Evolutionary conservation across 495 filamentous ascomycete species (phyloP), one percentile per base, ranked within the genome.

Genomic region (Eremomyces bilateralis): DNA sequence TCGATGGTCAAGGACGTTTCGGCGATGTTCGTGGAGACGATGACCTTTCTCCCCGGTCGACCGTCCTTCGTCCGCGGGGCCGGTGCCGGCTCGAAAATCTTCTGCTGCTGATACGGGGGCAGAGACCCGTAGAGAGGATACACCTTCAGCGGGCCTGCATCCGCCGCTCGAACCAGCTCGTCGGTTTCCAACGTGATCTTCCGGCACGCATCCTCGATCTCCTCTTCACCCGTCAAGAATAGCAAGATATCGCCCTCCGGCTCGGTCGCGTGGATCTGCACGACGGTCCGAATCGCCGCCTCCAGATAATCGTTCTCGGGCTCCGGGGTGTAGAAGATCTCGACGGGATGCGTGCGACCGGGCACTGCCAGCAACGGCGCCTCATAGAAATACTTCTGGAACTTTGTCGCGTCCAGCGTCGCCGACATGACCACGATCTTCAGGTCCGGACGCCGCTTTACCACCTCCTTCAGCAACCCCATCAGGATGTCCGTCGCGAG

Each of bases 351-450:
- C 4, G 90, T 99, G 47, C 90, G 71, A 43, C 90, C 90, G 18
- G 90, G 90, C 13, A 99, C 90, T 19, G 83, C 83, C 17, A 95
- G 70, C 21, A 95, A 59, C 6, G 90, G 90, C 1, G 90, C 90
- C 47, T 84, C 68, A 53, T 76, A 80, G 64, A 99, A 99, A 54
- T 95, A 99, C n/a, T 68, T 68, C 53, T 95, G 90, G 52, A 99
- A 99, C 52, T 95, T 99, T 50, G 90, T 74, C 1, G 90, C 83
- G 58, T 99, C 90, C 28, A 95, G 63, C 20, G 85, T 95, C 31
- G 85, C 85, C 45, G 84, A 93, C 85, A 95, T 95, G 67, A 95
- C 83, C 42, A 95, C 82, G 42, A 95, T 77, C 59, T 95, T 95
- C 41, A 95, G 52, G 49, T 94, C 85, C 3, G 76, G 68, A 35